Evolutionary conservation across 352 stramenopile species (phyloP), one percentile per base, ranked within the genome.

Genomic region (Phytophthora sp.): DNA sequence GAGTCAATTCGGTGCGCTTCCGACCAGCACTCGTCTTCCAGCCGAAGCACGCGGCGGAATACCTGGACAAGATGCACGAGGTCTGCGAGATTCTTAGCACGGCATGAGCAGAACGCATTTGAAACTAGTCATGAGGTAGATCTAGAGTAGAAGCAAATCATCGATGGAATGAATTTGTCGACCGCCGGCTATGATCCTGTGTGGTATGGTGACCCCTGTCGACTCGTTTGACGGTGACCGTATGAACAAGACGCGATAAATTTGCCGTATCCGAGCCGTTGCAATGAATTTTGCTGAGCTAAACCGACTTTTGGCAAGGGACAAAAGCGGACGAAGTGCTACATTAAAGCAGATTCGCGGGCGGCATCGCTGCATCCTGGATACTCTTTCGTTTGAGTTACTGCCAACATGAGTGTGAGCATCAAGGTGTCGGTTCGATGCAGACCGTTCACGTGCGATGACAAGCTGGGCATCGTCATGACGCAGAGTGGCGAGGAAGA

Each of bases 391-490:
- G 24, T 21, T 20, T 20, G 3, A 26, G 18, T n/a, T 60, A 21
- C 24, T 21, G 5, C 7, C 29, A 46, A 38, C 24, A 94, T 96
- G 82, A 94, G 85, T 47, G 87, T 97, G 61, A 94, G 82, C 69
- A 97, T 97, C 77, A 96, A 96, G 71, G 89, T 96, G 13, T 96
- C 85, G 62, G 75, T 97, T 35, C 80, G 88, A 30, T 96, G 89
- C 59, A 82, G 89, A 13, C 89, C 87, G 44, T 97, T 96, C 72
- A 97, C 89, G 39, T 87, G 88, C 57, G 88, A 97, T 68, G 90
- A 97, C 74, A 88, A 92, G 60, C 85, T 98, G 38, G 93, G 94
- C 12, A 94, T 98, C 15, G 84, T 98, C 60, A 79, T 98, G 69
- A 87, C 82, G 33, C 92, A 98, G 66, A 94, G 84, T 57, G 77